phyloP scores from a whole-genome alignment of 2,329 filamentous ascomycete species.

The Botrytis fabae region DNA sequence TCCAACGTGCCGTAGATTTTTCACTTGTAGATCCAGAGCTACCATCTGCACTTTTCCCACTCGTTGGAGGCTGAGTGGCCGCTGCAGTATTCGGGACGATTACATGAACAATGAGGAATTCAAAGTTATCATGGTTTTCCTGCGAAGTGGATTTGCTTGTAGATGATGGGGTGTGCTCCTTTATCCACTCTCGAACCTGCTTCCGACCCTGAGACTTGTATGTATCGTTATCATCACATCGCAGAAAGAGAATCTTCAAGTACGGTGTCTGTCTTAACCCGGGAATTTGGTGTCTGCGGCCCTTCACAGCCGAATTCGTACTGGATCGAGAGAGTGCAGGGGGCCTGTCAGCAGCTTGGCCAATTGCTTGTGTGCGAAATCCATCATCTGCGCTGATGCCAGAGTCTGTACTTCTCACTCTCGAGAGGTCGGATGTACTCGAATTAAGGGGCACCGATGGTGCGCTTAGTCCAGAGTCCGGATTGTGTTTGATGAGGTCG shows the following conservation, averaged over 20 bases:
- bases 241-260: conserved; percentile 82
- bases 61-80: conserved; percentile 71
- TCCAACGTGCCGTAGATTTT: conserved; percentile 72
- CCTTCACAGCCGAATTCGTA: conserved; percentile 45
- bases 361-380: conserved; percentile 58
- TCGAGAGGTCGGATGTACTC: conserved; percentile 38
- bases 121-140: conserved; percentile 94
- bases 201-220: conserved; percentile 82
- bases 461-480: conserved; percentile 46
- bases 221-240: conserved; percentile 92
- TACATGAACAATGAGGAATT: conserved; percentile 93
- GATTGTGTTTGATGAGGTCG: conserved; percentile 67
- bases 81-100: conserved; percentile 83
- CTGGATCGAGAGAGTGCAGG: conserved; percentile 29
- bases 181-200: conserved; percentile 88
- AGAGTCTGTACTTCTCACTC: conserved; percentile 43
- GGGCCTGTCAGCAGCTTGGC: conserved; percentile 41
- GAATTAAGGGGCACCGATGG: conserved; percentile 41
- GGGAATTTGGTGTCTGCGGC: conserved; percentile 89
- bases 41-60: conserved; percentile 50
- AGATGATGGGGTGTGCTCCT: conserved; percentile 65
- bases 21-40: conserved; percentile 60
- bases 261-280: conserved; percentile 91
- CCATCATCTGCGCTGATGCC: conserved; percentile 53
- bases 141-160: conserved; percentile 63